Conservation (phyloP, 116 monocot species). For the Iris pallida region DNA sequence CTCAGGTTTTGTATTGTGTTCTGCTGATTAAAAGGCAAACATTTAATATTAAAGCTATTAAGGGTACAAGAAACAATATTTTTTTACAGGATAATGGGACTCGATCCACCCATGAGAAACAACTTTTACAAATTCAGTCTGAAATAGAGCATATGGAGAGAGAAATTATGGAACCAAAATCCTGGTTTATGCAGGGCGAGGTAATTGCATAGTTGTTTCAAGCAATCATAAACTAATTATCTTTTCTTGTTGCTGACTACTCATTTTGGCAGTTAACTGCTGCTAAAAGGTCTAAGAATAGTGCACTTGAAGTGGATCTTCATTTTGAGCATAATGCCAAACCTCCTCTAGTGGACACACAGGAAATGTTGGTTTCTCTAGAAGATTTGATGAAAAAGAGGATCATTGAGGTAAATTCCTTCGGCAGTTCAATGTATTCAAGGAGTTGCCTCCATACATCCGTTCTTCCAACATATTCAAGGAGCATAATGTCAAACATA, state of each 20-base stretch:
- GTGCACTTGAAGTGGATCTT: constrained; percentile 92
- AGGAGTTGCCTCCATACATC: no score
- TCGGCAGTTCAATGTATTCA: no score
- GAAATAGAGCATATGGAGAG: constrained; percentile 84
- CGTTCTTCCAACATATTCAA: no score
- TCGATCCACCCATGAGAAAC: constrained; percentile 75
- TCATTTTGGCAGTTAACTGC: constrained; percentile 61
- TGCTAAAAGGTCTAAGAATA: constrained; percentile 82
- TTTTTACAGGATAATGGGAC: constrained; percentile 33
- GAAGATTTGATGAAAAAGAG: constrained; percentile 86
- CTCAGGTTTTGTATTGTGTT: constrained; percentile 12
- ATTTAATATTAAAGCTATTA: neutral
- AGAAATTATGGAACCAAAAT: constrained; percentile 70
- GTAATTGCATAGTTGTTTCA: constrained; percentile 21
- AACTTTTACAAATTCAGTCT: constrained; percentile 40
- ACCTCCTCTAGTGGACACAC: constrained; percentile 64
- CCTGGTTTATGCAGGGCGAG: constrained; percentile 96
- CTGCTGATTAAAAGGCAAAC: neutral
- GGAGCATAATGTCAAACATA: no score
- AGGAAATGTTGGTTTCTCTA: constrained; percentile 75
- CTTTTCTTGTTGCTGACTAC: neutral
- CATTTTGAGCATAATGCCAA: constrained; percentile 85
- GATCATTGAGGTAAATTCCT: constrained; percentile 61
- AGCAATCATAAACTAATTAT: neutral
- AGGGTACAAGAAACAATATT: neutral